phyloP scores from a whole-genome alignment of 805 yeast genomes.

The Wickerhamiella sergipiensis region DNA sequence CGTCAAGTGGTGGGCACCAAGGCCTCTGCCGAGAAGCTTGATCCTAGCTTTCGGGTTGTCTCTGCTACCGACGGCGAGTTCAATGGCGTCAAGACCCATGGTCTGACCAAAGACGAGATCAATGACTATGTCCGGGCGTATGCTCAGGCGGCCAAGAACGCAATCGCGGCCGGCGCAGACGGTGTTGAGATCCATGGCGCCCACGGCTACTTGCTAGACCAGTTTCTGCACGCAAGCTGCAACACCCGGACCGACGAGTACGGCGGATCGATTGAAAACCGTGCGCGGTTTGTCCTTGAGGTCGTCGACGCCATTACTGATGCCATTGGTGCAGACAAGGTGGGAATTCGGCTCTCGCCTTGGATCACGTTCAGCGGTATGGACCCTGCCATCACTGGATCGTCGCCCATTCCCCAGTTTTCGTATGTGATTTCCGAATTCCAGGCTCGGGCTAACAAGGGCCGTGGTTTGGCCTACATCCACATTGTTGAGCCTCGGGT shows the following conservation, averaged over 20 bases:
- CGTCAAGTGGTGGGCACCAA: slow-evolving; percentile 17
- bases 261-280: slow-evolving; percentile 50
- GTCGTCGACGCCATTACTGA: slow-evolving; percentile 30
- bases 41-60: background rate
- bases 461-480: slow-evolving; percentile 30
- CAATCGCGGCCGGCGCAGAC: slow-evolving; percentile 43
- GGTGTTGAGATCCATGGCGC: slow-evolving; percentile 57
- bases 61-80: background rate
- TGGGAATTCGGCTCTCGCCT: slow-evolving; percentile 29
- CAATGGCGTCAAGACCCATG: slow-evolving; percentile 12
- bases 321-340: slow-evolving; percentile 26
- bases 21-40: slow-evolving; percentile 27
- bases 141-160: slow-evolving; percentile 36
- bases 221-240: slow-evolving; percentile 33
- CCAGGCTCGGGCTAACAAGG: slow-evolving; percentile 27
- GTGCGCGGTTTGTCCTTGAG: slow-evolving; percentile 38
- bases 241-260: slow-evolving; percentile 48
- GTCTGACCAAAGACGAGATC: slow-evolving; percentile 30
- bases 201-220: slow-evolving; percentile 42
- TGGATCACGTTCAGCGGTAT: slow-evolving; percentile 24
- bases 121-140: slow-evolving; percentile 30
- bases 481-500: slow-evolving; percentile 36
- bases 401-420: slow-evolving; percentile 28
- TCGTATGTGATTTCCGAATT: slow-evolving; percentile 31
- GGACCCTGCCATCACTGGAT: slow-evolving; percentile 8